phyloP scores from a whole-genome alignment of 352 stramenopile genomes.

The Pythium monospermum region DNA sequence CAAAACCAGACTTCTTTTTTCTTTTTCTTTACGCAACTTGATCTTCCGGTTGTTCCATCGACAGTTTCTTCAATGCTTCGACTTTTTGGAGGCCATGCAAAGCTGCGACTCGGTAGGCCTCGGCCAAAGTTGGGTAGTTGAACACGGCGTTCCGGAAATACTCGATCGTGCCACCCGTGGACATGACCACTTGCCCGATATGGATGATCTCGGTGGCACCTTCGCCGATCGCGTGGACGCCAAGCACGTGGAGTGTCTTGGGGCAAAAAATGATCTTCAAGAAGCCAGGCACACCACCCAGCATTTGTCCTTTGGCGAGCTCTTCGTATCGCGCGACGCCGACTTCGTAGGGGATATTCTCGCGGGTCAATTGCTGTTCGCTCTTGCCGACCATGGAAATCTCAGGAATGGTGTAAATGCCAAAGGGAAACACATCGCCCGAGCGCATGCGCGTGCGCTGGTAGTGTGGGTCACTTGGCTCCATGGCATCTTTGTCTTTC shows the following conservation, averaged over 20 bases:
- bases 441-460: slow-evolving; percentile 62
- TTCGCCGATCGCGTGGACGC: slow-evolving; percentile 87
- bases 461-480: no score
- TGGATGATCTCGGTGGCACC: slow-evolving; percentile 90
- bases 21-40: slow-evolving; percentile 8
- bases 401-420: slow-evolving; percentile 90
- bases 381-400: slow-evolving; percentile 91
- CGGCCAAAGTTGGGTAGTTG: slow-evolving; percentile 90
- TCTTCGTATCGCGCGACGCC: slow-evolving; percentile 85
- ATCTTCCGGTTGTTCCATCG: slow-evolving; percentile 2
- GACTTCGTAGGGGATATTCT: slow-evolving; percentile 83
- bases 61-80: slow-evolving; percentile 38
- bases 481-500: no score
- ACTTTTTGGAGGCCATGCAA: slow-evolving; percentile 86
- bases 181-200: slow-evolving; percentile 89
- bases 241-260: slow-evolving; percentile 71
- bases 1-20: no score
- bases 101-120: slow-evolving; percentile 86
- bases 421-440: slow-evolving; percentile 84
- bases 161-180: slow-evolving; percentile 71
- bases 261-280: slow-evolving; percentile 89
- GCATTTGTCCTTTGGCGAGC: slow-evolving; percentile 88
- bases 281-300: slow-evolving; percentile 72
- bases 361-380: slow-evolving; percentile 79
- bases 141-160: slow-evolving; percentile 90